A percentile compares a stretch with the other conserved stretches of the same genome.
Conservation (phyloP, 140 eudicot genomes). For the Flaveria floridana region DNA sequence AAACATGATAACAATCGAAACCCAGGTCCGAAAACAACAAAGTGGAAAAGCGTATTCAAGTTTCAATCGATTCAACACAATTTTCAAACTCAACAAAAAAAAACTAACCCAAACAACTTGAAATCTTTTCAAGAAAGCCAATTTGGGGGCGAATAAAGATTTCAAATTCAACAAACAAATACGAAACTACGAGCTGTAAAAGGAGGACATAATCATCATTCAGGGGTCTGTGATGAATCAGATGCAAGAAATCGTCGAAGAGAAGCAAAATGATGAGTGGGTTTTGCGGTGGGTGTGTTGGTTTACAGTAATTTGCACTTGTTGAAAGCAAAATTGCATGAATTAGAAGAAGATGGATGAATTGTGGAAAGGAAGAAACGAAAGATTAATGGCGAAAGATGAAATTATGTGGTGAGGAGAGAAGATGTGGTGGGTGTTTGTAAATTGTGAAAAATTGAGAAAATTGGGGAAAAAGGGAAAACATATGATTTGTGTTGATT, state of each 20-base stretch:
- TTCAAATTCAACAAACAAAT: background rate
- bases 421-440: constrained; percentile 15
- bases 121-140: background rate
- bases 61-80: constrained; percentile 13
- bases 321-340: constrained; percentile 27
- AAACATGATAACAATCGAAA: background rate
- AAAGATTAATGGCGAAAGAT: constrained; percentile 20
- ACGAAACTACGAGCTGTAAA: constrained; percentile 27
- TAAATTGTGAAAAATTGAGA: constrained; percentile 24
- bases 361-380: constrained; percentile 6
- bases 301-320: constrained; percentile 18
- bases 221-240: background rate
- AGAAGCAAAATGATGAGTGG: constrained; percentile 31
- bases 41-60: constrained; percentile 8
- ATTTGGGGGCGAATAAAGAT: constrained; percentile 16
- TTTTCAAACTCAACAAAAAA: constrained; percentile 11
- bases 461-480: constrained; percentile 25
- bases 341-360: constrained; percentile 16
- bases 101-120: constrained; percentile 24
- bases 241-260: constrained; percentile 21
- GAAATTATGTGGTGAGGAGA: constrained; percentile 27
- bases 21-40: constrained; percentile 3
- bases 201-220: constrained; percentile 8
- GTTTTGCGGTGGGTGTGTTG: constrained; percentile 17
- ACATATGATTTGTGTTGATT: background rate